These are phyloP conservation scores for Globisporangium nagaii DNA, from an alignment of 352 stramenopile species.

Conservation along the genomic window DNA sequence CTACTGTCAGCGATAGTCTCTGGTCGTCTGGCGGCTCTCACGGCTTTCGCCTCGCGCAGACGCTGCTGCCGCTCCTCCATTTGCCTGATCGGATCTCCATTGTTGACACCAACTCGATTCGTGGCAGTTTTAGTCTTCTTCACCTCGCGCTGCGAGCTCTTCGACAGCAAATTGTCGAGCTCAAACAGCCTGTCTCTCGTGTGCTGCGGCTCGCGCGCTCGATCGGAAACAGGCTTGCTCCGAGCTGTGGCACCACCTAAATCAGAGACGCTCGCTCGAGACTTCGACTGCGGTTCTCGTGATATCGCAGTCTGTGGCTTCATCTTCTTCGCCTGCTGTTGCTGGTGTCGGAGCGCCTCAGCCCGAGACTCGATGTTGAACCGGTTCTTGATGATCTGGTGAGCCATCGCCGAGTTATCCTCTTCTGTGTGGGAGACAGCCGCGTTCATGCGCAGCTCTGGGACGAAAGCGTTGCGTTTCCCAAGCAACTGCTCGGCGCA, in stretches of 20 bases:
- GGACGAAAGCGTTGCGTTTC: conserved; percentile 45
- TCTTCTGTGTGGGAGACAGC: not conserved
- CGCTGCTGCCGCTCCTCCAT: conserved; percentile 35
- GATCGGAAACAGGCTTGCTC: not conserved
- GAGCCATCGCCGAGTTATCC: conserved; percentile 17
- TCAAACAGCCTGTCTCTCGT: not conserved
- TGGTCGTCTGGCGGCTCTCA: conserved; percentile 1
- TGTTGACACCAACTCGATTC: no score
- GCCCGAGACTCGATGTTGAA: conserved; percentile 41
- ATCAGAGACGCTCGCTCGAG: not conserved
- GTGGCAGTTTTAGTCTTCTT: no score
- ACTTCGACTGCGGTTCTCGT: not conserved
- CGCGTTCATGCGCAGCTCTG: conserved; percentile 12
- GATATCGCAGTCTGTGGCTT: not conserved
- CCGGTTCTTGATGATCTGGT: conserved; percentile 41
- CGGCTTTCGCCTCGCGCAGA: conserved; percentile 17
- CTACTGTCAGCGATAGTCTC: not conserved
- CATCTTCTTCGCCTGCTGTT: not conserved
- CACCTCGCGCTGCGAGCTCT: not conserved
- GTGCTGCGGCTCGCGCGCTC: not conserved
- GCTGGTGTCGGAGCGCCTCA: conserved; percentile 21
- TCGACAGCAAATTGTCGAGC: not conserved
- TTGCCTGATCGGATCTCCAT: conserved; percentile 7
- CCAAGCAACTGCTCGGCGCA: conserved; percentile 54
- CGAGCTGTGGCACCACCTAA: not conserved